Evolutionary conservation across 768 basidiomycete genomes (phyloP), one percentile per base, ranked within the genome.

Genomic region (Hericium erinaceus): DNA sequence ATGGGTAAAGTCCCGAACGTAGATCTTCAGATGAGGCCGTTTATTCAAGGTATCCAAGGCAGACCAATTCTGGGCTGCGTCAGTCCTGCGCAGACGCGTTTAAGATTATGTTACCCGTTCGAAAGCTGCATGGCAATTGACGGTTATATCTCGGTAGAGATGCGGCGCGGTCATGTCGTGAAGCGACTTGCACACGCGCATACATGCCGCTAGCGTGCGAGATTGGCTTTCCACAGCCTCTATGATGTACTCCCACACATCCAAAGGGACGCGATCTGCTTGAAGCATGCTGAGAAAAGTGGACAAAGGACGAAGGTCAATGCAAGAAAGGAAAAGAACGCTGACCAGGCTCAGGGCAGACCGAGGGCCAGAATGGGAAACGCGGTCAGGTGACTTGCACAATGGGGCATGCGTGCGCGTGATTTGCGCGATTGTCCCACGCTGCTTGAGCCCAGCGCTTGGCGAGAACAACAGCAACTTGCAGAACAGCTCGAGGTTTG

Each of bases 311-410:
- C 8, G 7, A 33, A 33, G 8, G 33, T 33, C 33, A 33, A 10
- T 8, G 33, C 33, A 8, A 33, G 33, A 33, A 33, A 33, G 6
- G 33, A 33, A 33, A 4, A 33, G 33, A 33, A 33, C 28, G 28
- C 5, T 4, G 28, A 22, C 22, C 22, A 22, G 22, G 22, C 22
- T 22, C 22, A 22, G 22, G 22, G 33, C 33, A 8, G 33, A 33
- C 33, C 33, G 33, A 33, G 33, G 8, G 33, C 33, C 33, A 37
- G 38, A 16, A 33, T 20, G 38, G 10, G 28, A 55, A 7, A 46
- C 52, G 28, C 48, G 52, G 52, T 61, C 60, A 61, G 58, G 53
- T 61, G 60, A 61, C 52, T 37, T 0, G 22, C 3, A n/a, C 9
- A 46, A 9, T 13, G 11, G 9, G 20, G 44, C 44, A 46, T 20